phyloP scores from a whole-genome alignment of 2,329 filamentous ascomycete genomes.

The Arthrobotrys musiformis region DNA sequence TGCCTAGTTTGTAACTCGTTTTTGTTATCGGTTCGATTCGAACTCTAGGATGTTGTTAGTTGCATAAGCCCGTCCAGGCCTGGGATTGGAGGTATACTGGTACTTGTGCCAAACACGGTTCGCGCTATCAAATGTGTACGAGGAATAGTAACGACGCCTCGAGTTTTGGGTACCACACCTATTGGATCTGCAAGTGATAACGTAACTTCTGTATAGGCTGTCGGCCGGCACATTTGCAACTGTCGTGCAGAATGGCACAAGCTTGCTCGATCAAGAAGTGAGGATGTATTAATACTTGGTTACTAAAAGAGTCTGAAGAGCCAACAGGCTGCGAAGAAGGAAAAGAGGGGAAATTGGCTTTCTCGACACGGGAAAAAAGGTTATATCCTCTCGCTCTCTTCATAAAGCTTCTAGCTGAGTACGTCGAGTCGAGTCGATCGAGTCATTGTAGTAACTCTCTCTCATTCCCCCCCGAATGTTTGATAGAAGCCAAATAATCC shows the following conservation, averaged over 20 bases:
- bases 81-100: background rate
- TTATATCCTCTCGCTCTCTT: slow-evolving; percentile 9
- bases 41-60: slow-evolving; percentile 37
- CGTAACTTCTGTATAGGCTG: slow-evolving; percentile 26
- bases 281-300: slow-evolving; percentile 23
- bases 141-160: slow-evolving; percentile 8
- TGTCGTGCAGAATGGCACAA: slow-evolving; percentile 6
- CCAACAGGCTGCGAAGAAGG: background rate
- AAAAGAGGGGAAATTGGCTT: slow-evolving; percentile 16
- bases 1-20: slow-evolving; percentile 27
- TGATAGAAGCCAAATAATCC: background rate
- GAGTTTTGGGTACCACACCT: slow-evolving; percentile 32
- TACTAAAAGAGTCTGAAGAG: slow-evolving; percentile 9
- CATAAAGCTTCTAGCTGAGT: background rate
- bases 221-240: slow-evolving; percentile 12
- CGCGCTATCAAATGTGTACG: slow-evolving; percentile 11
- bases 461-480: background rate
- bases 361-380: slow-evolving; percentile 16
- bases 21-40: slow-evolving; percentile 48
- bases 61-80: background rate
- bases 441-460: background rate
- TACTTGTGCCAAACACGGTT: slow-evolving; percentile 41
- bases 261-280: background rate
- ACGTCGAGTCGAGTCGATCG: too few relatives aligned
- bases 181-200: slow-evolving; percentile 50